Percentiles rank a stretch among this genome's conserved stretches.
phyloP scores from a whole-genome alignment of 2,329 filamentous ascomycete species.

The Cladophialophora carrionii region DNA sequence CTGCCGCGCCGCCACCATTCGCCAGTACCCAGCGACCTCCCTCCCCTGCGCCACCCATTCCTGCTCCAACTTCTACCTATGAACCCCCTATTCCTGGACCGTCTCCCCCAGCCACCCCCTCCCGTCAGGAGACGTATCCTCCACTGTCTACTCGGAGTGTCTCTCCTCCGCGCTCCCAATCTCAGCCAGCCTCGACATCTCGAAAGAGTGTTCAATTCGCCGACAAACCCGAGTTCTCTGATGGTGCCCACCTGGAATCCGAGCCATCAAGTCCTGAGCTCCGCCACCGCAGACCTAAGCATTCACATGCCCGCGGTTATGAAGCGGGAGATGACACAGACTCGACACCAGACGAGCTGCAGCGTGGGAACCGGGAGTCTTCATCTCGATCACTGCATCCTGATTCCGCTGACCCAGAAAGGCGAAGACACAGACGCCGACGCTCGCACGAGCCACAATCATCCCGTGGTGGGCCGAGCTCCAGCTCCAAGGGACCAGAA shows the following conservation, averaged over 20 bases:
- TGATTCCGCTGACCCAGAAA: conserved; percentile 43
- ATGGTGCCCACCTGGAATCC: conserved; percentile 14
- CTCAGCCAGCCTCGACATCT: conserved; percentile 26
- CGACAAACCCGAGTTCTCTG: conserved; percentile 33
- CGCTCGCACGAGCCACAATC: conserved; percentile 33
- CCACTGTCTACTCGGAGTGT: conserved; percentile 21
- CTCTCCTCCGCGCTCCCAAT: conserved; percentile 28
- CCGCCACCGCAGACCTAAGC: conserved; percentile 25
- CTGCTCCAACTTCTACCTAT: conserved; percentile 3
- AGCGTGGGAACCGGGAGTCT: conserved; percentile 25
- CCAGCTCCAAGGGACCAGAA: conserved; percentile 13
- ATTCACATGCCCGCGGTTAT: conserved; percentile 42
- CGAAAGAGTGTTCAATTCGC: conserved; percentile 38
- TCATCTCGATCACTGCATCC: conserved; percentile 27
- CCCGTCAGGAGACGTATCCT: conserved; percentile 14
- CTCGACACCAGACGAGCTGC: conserved; percentile 31
- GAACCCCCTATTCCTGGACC: conserved; percentile 2
- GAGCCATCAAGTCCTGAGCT: conserved; percentile 30
- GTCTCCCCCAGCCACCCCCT: background rate
- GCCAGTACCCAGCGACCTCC: conserved; percentile 19
- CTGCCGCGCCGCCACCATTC: conserved; percentile 32
- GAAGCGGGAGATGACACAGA: conserved; percentile 48
- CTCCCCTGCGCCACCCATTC: background rate
- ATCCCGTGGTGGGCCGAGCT: conserved; percentile 24
- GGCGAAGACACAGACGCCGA: conserved; percentile 35